Base-by-base conservation (phyloP, 2,329 filamentous ascomycete genomes). In the Dothideomycetes sp. region DNA sequence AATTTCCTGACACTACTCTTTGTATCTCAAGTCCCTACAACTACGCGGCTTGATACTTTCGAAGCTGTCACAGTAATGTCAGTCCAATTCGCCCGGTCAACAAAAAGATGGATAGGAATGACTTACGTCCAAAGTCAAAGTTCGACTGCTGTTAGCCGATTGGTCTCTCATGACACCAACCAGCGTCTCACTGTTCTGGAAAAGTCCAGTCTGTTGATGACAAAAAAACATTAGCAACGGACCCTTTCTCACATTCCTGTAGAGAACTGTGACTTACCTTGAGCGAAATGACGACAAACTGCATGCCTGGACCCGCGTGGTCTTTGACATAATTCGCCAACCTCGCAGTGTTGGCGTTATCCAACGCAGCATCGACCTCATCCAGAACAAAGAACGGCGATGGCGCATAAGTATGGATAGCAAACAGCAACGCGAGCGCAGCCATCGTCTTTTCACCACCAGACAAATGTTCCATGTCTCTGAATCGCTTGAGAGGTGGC, bases 371-470 rank as follows among this genome's bases (percentile, higher is more conserved):
- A 59, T 98, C 91, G 11, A 98, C 89, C 65, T 98, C 91, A 59
- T 98, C 91, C 6, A 98, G 77, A 23, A 98, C 91, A 61, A 98
- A 98, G 69, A 98, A 98, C 0, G 93, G 91, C 45, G 78, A 85
- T 0, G 91, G 89, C 59, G 95, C 88, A 67, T 89, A 98, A 45
- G 82, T 88, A 68, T 98, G 91, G 43, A 98, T 88, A 16, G 91
- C 91, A 59, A 98, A 98, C 4, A 98, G 74, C 28, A 98, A 72
- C n/a, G 91, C 91, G 27, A 98, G 70, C 11, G 91, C 91, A 2
- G 91, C 91, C 81, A 98, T 98, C 0, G 91, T 98, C 71, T 98
- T 98, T 65, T 98, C 91, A 42, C 91, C 91, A 54, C 91, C 91
- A 1, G 86, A 94, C 8, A 98, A 70, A 59, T 95, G 91, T 62